These are phyloP conservation scores for Nicotiana sylvestris DNA, from an alignment of 257 asterid species.

Conservation along the genomic window DNA sequence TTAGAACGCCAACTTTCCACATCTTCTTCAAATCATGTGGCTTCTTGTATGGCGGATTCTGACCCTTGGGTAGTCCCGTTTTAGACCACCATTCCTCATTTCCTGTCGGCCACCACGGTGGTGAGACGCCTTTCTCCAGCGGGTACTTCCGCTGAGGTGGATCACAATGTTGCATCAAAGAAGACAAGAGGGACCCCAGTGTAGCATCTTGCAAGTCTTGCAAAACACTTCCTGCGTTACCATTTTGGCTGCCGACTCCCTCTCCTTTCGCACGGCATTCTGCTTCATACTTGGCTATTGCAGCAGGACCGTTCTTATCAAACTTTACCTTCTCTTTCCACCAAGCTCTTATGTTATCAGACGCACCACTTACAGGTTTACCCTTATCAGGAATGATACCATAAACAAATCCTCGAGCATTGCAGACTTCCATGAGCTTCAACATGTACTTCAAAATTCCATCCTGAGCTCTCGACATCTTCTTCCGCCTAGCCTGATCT, in stretches of 20 bases:
- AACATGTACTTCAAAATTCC: slow-evolving; percentile 73
- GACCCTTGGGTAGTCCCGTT: slow-evolving; percentile 46
- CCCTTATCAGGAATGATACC: slow-evolving; percentile 78
- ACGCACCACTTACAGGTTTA: slow-evolving; percentile 63
- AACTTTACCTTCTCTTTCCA: slow-evolving; percentile 76
- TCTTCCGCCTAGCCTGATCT: slow-evolving; percentile 64
- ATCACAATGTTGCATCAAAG: slow-evolving; percentile 64
- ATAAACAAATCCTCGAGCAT: slow-evolving; percentile 65
- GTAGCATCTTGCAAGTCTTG: slow-evolving; percentile 68
- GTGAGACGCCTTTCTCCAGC: slow-evolving; percentile 50
- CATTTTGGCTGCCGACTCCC: slow-evolving; percentile 26
- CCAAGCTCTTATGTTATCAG: slow-evolving; percentile 70
- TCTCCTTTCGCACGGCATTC: slow-evolving; percentile 39
- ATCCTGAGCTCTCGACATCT: slow-evolving; percentile 72
- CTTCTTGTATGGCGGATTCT: slow-evolving; percentile 53
- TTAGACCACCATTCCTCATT: slow-evolving; percentile 66
- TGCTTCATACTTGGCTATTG: slow-evolving; percentile 56
- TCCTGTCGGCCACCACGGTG: slow-evolving; percentile 83
- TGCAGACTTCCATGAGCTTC: slow-evolving; percentile 78
- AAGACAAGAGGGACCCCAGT: slow-evolving; percentile 58
- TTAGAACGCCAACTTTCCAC: slow-evolving; percentile 68
- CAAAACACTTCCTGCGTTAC: slow-evolving; percentile 32
- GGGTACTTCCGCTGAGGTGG: slow-evolving; percentile 70
- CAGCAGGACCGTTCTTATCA: slow-evolving; percentile 64
- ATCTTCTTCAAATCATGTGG: slow-evolving; percentile 71